Evolutionary conservation across 2,329 filamentous ascomycete species (phyloP).

Genomic region (Cladosporium sp.): DNA sequence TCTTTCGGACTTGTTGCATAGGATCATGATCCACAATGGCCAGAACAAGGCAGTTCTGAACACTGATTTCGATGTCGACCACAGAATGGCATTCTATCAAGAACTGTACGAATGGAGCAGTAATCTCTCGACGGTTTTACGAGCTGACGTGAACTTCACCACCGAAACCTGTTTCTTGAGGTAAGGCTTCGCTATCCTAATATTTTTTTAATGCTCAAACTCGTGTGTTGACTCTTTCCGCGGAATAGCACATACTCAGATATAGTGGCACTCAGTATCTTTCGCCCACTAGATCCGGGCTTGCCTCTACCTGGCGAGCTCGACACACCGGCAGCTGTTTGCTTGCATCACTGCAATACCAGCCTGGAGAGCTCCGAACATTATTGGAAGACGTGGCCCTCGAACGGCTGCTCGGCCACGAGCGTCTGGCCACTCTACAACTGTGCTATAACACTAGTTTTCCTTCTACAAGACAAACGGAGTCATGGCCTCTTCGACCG

Average conservation of each 20-base stretch:
- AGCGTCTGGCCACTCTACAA: conserved; percentile 8
- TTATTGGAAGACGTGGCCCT: conserved; percentile 10
- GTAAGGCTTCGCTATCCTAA: not conserved
- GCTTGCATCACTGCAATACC: conserved; percentile 8
- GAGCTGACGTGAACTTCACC: conserved; percentile 7
- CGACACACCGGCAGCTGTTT: not conserved
- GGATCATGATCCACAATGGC: not conserved
- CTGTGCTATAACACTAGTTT: conserved; percentile 8
- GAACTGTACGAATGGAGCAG: not conserved
- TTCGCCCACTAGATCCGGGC: not conserved
- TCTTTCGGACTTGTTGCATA: conserved; percentile 5
- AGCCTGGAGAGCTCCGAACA: conserved; percentile 1
- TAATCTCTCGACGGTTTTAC: not conserved
- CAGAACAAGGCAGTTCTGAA: not conserved
- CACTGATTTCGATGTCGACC: not conserved
- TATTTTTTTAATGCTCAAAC: no score
- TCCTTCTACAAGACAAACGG: not conserved
- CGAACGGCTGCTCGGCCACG: conserved; percentile 6
- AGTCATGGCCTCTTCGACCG: conserved; percentile 10
- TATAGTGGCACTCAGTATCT: conserved; percentile 1
- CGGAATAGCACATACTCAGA: conserved; percentile 3
- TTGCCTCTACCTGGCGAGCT: not conserved
- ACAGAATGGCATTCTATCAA: not conserved
- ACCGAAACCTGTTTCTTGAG: not conserved
- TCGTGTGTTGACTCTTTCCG: not conserved